Percentiles rank a stretch among this genome's conserved stretches.
Evolutionary conservation across 2,329 filamentous ascomycete genomes (phyloP).

Genomic region (Ophiostoma sp.): DNA sequence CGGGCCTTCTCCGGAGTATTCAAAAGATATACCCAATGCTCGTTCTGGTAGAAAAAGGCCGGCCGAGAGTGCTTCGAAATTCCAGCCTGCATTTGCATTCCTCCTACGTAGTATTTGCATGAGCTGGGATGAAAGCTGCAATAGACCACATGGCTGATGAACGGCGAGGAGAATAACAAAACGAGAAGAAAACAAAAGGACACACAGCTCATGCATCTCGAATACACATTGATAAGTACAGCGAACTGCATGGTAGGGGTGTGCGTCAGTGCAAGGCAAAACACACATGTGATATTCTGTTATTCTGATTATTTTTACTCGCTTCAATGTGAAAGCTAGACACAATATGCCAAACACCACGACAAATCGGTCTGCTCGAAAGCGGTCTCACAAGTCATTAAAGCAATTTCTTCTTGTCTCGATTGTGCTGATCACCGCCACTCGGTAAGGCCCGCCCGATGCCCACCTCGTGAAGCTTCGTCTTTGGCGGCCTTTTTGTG

Average conservation of each 20-base stretch:
- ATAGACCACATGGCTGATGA: too few species aligned
- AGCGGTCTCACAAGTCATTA: neutral
- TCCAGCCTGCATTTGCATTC: neutral
- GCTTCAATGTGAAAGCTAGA: neutral
- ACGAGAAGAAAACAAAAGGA: neutral
- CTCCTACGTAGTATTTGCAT: slow-evolving; percentile 3
- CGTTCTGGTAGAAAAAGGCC: neutral
- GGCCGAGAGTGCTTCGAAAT: neutral
- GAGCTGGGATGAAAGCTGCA: neutral
- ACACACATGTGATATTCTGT: too few species aligned
- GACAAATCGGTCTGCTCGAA: neutral
- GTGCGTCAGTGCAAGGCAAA: neutral
- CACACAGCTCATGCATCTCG: neutral
- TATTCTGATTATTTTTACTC: neutral
- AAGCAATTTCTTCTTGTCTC: too few species aligned
- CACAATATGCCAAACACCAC: neutral
- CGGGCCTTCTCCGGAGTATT: slow-evolving; percentile 21
- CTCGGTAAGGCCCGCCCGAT: too few species aligned
- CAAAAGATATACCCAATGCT: neutral
- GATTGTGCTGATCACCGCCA: too few species aligned
- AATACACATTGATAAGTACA: neutral
- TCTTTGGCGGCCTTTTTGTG: too few species aligned
- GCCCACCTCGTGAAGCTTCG: too few species aligned
- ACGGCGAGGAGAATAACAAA: neutral
- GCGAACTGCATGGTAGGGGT: neutral